These are phyloP conservation scores for Tolypocladium ophioglossoides DNA, from an alignment of 2,329 filamentous ascomycete genomes.

Conservation along the genomic window DNA sequence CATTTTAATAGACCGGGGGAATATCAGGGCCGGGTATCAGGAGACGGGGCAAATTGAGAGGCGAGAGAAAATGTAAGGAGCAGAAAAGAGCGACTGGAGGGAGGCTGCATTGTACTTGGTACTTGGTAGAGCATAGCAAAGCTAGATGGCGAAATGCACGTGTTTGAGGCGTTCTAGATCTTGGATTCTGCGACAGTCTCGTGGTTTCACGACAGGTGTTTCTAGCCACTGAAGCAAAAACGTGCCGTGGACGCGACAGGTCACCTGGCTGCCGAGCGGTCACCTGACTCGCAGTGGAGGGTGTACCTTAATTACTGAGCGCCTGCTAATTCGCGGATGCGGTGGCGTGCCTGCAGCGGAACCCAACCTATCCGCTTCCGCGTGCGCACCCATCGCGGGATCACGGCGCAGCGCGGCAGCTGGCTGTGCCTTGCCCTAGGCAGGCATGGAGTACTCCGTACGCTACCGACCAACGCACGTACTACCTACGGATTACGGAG, in stretches of 20 bases:
- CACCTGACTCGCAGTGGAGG: not conserved
- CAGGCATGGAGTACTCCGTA: too few relatives aligned
- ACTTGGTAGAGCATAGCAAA: too few relatives aligned
- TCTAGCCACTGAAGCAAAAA: not conserved
- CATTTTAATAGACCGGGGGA: not conserved
- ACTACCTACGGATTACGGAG: too few relatives aligned
- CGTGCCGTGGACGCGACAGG: not conserved
- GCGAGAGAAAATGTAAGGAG: not conserved
- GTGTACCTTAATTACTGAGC: not conserved
- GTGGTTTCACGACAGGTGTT: not conserved
- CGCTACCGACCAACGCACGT: too few relatives aligned
- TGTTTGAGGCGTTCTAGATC: not conserved
- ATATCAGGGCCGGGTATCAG: not conserved
- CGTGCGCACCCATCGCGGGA: not conserved
- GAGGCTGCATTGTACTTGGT: not conserved
- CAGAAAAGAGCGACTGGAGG: not conserved
- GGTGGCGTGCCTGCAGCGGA: not conserved
- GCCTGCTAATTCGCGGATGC: not conserved
- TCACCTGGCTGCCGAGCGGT: not conserved
- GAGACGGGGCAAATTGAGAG: not conserved
- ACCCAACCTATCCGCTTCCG: not conserved
- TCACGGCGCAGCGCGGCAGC: not conserved
- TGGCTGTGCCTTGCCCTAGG: too few relatives aligned
- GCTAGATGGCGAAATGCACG: not conserved
- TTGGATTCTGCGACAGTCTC: not conserved